Conservation (phyloP, 768 basidiomycete genomes). For the Tulasnella sp. region DNA sequence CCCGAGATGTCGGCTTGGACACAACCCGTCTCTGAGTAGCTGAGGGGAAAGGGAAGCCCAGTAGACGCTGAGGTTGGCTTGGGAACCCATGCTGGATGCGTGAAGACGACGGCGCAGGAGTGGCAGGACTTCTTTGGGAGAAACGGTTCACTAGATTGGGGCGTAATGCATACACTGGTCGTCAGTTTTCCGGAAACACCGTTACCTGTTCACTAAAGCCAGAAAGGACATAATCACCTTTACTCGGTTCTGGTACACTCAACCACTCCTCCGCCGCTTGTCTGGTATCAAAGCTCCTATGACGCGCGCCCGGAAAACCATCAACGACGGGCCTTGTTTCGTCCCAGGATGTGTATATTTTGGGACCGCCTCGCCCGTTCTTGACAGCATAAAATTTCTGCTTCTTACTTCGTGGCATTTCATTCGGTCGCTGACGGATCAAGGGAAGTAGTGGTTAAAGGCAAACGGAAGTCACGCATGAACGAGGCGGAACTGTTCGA, state of each 20-base stretch:
- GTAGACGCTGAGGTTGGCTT: not conserved
- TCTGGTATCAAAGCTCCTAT: constrained; percentile 18
- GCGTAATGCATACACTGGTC: not conserved
- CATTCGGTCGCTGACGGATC: not conserved
- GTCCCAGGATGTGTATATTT: constrained; percentile 23
- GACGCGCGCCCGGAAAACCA: constrained; percentile 19
- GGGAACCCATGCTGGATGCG: not conserved
- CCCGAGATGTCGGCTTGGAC: not conserved
- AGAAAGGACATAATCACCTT: not conserved
- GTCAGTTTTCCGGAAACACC: not conserved
- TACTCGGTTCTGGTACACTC: not conserved
- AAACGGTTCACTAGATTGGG: not conserved
- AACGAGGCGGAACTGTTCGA: not conserved
- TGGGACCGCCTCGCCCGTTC: constrained; percentile 5
- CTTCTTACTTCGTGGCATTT: constrained; percentile 5
- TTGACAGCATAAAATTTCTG: constrained; percentile 8
- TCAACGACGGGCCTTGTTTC: not conserved
- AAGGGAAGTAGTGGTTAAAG: not conserved
- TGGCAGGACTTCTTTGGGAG: not conserved
- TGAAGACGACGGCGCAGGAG: not conserved
- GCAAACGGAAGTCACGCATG: not conserved
- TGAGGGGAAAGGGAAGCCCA: not conserved
- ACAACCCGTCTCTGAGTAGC: not conserved
- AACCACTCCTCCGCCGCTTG: constrained; percentile 22
- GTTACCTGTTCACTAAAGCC: not conserved